Evolutionary conservation across 2,329 filamentous ascomycete genomes (phyloP), one percentile per base, ranked within the genome.

Genomic region (Trichoderma pleuroti): DNA sequence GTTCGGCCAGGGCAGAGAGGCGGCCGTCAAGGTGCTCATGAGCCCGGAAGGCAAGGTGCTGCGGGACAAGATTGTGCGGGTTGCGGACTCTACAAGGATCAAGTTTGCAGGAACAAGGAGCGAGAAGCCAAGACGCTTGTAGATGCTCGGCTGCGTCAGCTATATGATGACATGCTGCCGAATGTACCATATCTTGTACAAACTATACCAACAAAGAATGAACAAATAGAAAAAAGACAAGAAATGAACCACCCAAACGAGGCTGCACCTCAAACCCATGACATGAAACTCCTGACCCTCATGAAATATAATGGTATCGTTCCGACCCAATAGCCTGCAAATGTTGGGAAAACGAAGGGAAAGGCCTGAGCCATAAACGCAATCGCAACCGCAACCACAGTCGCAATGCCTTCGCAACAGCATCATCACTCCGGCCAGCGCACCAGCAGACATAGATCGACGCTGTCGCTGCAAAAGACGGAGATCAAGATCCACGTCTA

Each of bases 41-140:
- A 94, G 95, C 42, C 90, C 86, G 26, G 95, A 99, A 80, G 96
- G 96, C 70, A 90, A 88, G 78, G 80, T 89, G 76, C 82, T 98
- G 74, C 88, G 93, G 75, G 84, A 87, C 36, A 90, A 92, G 83
- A 92, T 99, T 74, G 85, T 89, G 54, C 90, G 90, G 76, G 92
- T 99, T 72, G 90, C 92, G 36, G 96, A 99, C 83, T 86, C 89
- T 52, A 98, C 95, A 69, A 92, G 92, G 77, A 82, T 98, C 81
- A 99, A 99, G 86, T 97, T 98, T 85, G 96, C 94, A 82, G 97
- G 96, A 78, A 93, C 92, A 49, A 92, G 94, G 82, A 95, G 93
- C 84, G 88, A 87, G 81, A 93, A 91, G 80, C 91, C 90, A 49
- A 94, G 94, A 82, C 91, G 96, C 84, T 83, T 98, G 84, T 84